Evolutionary conservation across 495 filamentous ascomycete genomes (phyloP), one percentile per base, ranked within the genome.

Genomic region (Oidiodendron maius): DNA sequence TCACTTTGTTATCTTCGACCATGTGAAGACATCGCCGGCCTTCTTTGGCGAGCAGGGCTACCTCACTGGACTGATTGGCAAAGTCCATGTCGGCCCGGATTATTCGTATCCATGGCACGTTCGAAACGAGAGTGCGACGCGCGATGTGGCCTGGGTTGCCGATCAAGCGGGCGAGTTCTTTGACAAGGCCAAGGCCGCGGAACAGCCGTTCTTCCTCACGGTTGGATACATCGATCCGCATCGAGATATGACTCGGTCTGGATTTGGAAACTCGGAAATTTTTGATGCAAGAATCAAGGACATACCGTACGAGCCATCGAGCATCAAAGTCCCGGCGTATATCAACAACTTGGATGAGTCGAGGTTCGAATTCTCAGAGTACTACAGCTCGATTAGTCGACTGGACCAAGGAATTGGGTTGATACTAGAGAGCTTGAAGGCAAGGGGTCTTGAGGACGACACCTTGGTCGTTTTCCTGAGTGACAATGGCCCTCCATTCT

Each of bases 401-500:
- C 50, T 71, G 11, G 71, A 74, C 44, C 57, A 60, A 15, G 71
- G 71, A 10, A 50, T 72, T 12, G 70, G 69, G 1, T 53, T 70
- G 28, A 61, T 74, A 2, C 32, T 70, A 6, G 57, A 67, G 1
- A 63, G 48, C 24, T 51, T 74, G 22, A 50, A 65, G 20, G 37
- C 53, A 2, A 50, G 38, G 15, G 65, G 61, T 2, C 36, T 70
- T 2, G 41, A 48, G 3, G 53, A 71, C 16, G 60, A 65, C 39
- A 74, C 71, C 0, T 48, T 72, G 0, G 50, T 74, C 21, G 52
- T 74, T 8, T 70, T 74, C 50, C 46, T 66, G 8, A 71, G 68
- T 46, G 71, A 74, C 40, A 74, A 74, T 42, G 71, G 71, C 0
- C 63, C 70, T 1, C 70, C 71, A 1, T 74, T 74, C 51, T 48